Percentiles rank a stretch among this genome's conserved stretches.
These are phyloP conservation scores for Venturia asperata DNA, from an alignment of 2,329 filamentous ascomycete genomes.

Conservation along the genomic window DNA sequence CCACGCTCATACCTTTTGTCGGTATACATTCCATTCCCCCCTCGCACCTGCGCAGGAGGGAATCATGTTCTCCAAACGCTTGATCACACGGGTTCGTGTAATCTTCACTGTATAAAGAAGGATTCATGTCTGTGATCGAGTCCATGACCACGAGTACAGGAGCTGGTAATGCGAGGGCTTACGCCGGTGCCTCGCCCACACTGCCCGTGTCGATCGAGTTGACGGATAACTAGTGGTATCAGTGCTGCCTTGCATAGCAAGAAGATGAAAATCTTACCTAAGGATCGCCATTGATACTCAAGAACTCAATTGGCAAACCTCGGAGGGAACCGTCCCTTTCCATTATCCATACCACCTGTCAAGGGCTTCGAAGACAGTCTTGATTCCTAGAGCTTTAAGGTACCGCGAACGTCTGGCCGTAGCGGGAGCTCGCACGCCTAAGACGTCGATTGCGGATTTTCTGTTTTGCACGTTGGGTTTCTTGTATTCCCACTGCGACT, in stretches of 20 bases:
- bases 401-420: background rate
- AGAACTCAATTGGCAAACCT: slow-evolving; percentile 12
- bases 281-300: slow-evolving; percentile 3
- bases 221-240: background rate
- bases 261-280: background rate
- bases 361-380: slow-evolving; percentile 6
- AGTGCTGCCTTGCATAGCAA: background rate
- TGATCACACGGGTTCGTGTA: background rate
- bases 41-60: slow-evolving; percentile 8
- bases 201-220: slow-evolving; percentile 10
- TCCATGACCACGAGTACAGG: slow-evolving; percentile 1
- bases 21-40: background rate
- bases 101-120: background rate
- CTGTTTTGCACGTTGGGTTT: background rate
- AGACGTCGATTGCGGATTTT: background rate
- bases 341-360: slow-evolving; percentile 8
- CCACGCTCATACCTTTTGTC: slow-evolving; percentile 3
- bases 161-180: slow-evolving; percentile 5
- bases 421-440: slow-evolving; percentile 3
- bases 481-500: background rate
- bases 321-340: slow-evolving; percentile 1
- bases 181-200: background rate
- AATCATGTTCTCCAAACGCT: background rate
- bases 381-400: slow-evolving; percentile 1
- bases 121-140: background rate